Percentiles rank a stretch among this genome's conserved stretches.
These are phyloP conservation scores for Somion occarium DNA, from an alignment of 1,284 basidiomycete species.

Conservation along the genomic window DNA sequence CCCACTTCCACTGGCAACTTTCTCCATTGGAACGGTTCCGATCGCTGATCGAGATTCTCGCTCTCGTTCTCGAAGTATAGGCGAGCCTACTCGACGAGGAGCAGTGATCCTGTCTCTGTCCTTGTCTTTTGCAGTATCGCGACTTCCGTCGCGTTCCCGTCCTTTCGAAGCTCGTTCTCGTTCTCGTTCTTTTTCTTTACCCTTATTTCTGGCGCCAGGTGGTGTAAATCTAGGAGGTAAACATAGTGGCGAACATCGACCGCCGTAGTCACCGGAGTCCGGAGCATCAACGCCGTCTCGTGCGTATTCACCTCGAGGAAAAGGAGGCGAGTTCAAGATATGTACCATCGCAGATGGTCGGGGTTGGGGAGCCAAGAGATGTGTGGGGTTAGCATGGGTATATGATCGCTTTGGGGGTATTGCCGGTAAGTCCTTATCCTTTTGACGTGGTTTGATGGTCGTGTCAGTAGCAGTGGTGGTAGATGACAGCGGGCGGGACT, in stretches of 20 bases:
- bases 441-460: conserved; percentile 43
- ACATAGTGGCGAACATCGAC: conserved; percentile 28
- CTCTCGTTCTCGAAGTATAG: conserved; percentile 18
- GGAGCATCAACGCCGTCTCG: conserved; percentile 13
- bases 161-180: conserved; percentile 1
- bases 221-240: conserved; percentile 18
- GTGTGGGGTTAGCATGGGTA: conserved; percentile 8
- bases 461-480: conserved; percentile 55
- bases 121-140: neutral
- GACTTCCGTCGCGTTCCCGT: conserved; percentile 9
- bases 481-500: conserved; percentile 59
- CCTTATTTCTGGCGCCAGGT: conserved; percentile 17
- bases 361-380: conserved; percentile 14
- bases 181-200: conserved; percentile 20
- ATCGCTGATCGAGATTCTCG: conserved; percentile 18
- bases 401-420: conserved; percentile 12
- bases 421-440: conserved; percentile 13
- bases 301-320: conserved; percentile 16
- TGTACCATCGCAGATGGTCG: conserved; percentile 16
- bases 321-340: conserved; percentile 20
- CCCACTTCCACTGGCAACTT: conserved; percentile 20
- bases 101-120: conserved; percentile 20
- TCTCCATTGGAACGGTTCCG: conserved; percentile 23
- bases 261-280: conserved; percentile 19
- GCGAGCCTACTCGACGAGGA: conserved; percentile 28